Evolutionary conservation across 106 monocot genomes (phyloP).

Genomic region (Allium fistulosum): DNA sequence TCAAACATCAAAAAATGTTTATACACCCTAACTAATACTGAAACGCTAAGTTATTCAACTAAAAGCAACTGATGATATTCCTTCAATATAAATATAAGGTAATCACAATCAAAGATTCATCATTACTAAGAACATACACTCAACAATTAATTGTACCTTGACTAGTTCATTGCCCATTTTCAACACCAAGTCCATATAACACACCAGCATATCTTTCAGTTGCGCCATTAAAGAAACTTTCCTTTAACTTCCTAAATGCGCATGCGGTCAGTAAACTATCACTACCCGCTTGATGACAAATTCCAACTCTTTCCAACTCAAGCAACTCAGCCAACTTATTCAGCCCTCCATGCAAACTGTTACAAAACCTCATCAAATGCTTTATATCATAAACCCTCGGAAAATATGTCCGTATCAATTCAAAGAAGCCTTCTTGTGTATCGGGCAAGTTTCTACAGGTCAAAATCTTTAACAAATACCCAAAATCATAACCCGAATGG

Average conservation of each 20-base stretch:
- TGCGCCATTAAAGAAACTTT: constrained; percentile 23
- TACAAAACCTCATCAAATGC: constrained; percentile 37
- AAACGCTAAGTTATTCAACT: too few species aligned
- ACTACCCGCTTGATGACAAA: constrained; percentile 30
- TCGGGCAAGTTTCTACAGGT: constrained; percentile 32
- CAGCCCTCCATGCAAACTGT: constrained; percentile 27
- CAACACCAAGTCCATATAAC: constrained; percentile 28
- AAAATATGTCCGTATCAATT: constrained; percentile 23
- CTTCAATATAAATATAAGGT: too few species aligned
- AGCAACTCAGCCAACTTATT: constrained; percentile 34
- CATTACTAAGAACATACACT: neutral
- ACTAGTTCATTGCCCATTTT: constrained; percentile 13
- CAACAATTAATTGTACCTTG: neutral
- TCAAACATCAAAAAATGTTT: too few species aligned
- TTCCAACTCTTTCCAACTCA: constrained; percentile 26
- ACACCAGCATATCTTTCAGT: constrained; percentile 24
- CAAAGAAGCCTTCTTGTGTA: constrained; percentile 32
- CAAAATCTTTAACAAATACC: constrained; percentile 39
- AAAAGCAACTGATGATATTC: too few species aligned
- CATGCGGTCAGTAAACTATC: constrained; percentile 28
- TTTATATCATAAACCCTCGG: constrained; percentile 33
- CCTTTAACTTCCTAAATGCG: constrained; percentile 27
- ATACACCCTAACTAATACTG: too few species aligned
- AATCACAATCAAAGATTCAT: too few species aligned
- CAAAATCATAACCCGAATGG: constrained; percentile 51